These are phyloP conservation scores for Pyrenochaeta sp. DNA, from an alignment of 2,329 filamentous ascomycete genomes.

Conservation along the genomic window DNA sequence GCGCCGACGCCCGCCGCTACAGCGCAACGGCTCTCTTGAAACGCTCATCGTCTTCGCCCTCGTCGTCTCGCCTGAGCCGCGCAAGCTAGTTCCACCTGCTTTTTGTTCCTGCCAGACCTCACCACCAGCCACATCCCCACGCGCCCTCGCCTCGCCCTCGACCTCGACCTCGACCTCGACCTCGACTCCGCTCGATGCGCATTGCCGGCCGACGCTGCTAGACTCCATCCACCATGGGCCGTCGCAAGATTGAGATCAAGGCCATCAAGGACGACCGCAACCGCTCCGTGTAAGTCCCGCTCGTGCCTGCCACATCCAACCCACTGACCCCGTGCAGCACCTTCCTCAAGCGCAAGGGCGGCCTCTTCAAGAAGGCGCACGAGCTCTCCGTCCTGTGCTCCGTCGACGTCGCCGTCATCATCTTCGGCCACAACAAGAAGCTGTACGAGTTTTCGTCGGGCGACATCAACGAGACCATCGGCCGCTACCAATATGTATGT, in stretches of 20 bases:
- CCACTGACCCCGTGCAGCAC: constrained; percentile 67
- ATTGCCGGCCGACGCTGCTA: constrained; percentile 30
- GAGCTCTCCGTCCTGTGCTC: constrained; percentile 97
- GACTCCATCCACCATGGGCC: constrained; percentile 74
- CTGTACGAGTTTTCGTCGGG: constrained; percentile 96
- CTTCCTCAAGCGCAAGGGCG: constrained; percentile 97
- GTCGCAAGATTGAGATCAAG: constrained; percentile 99
- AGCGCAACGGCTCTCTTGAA: constrained; percentile 30
- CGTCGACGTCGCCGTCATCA: constrained; percentile 97
- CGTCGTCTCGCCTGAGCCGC: constrained; percentile 26
- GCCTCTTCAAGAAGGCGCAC: constrained; percentile 99
- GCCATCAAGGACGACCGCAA: constrained; percentile 99
- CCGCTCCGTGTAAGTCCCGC: constrained; percentile 83
- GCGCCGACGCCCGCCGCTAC: constrained; percentile 32
- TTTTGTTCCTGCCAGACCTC: constrained; percentile 30
- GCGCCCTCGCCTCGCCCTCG: constrained; percentile 16
- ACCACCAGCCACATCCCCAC: constrained; percentile 25
- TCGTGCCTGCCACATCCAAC: constrained; percentile 25
- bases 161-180: too few species aligned
- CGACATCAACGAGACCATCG: constrained; percentile 90
- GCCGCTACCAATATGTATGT: constrained; percentile 89
- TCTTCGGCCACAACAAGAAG: constrained; percentile 99
- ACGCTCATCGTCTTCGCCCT: constrained; percentile 28
- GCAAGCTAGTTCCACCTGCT: constrained; percentile 34
- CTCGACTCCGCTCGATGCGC: constrained; percentile 36